Evolutionary conservation across 441 rosid genomes (phyloP).

Genomic region (Brassica balearica): DNA sequence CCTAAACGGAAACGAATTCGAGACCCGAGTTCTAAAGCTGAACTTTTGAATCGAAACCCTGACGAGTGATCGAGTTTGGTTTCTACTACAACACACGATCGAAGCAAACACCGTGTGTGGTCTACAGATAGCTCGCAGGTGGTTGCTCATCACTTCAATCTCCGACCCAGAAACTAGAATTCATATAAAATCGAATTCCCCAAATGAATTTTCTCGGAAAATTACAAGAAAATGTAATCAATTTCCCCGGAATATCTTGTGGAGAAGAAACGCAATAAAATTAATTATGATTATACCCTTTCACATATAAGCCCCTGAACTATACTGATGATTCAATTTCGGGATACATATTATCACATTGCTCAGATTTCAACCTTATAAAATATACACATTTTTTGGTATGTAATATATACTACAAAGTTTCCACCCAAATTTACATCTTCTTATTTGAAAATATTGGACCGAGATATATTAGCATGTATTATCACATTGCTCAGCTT

Average conservation of each 20-base stretch:
- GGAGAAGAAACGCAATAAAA: constrained; percentile 22
- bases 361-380: neutral
- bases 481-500: constrained; percentile 4
- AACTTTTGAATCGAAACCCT: constrained; percentile 64
- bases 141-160: constrained; percentile 59
- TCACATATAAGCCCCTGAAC: constrained; percentile 16
- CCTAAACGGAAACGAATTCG: constrained; percentile 48
- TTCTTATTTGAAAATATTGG: neutral
- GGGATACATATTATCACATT: neutral
- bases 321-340: neutral
- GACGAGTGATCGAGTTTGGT: constrained; percentile 54
- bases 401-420: neutral
- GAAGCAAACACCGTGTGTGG: constrained; percentile 71
- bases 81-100: constrained; percentile 53
- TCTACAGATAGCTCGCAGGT: constrained; percentile 67
- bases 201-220: constrained; percentile 22
- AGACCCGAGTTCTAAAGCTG: constrained; percentile 45
- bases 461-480: neutral
- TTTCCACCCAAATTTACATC: neutral
- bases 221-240: constrained; percentile 18
- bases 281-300: constrained; percentile 7
- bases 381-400: too few relatives aligned
- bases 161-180: constrained; percentile 33
- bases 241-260: constrained; percentile 38
- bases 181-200: constrained; percentile 36